Evolutionary conservation across 139 green algal species (phyloP).

Genomic region (Chlorella sp.): DNA sequence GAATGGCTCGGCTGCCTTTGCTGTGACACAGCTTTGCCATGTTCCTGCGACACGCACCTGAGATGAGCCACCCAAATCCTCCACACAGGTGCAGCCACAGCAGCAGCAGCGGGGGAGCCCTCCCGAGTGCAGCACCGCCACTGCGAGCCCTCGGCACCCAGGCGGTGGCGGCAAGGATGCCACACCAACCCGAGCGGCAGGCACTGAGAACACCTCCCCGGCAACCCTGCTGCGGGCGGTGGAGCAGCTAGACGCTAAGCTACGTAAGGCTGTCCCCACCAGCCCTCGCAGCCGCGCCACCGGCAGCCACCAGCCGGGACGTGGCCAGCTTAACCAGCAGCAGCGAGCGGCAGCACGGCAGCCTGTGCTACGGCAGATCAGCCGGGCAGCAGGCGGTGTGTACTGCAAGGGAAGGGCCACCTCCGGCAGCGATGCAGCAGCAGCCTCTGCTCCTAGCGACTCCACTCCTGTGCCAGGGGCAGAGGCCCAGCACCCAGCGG

Average conservation of each 20-base stretch:
- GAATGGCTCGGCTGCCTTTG: too few species aligned
- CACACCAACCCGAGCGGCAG: too few species aligned
- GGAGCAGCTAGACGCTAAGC: background rate
- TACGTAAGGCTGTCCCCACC: background rate
- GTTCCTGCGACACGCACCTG: too few species aligned
- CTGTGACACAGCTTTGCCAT: too few species aligned
- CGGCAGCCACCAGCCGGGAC: background rate
- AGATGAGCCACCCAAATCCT: background rate
- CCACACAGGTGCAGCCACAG: background rate
- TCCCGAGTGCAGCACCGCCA: background rate
- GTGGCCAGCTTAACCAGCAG: background rate
- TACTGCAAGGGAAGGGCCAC: background rate
- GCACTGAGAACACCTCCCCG: background rate
- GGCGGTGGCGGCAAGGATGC: too few species aligned
- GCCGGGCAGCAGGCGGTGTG: background rate
- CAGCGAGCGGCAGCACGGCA: background rate
- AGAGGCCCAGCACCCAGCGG: background rate
- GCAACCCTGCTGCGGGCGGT: background rate
- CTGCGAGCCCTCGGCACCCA: too few species aligned
- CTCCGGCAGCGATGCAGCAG: background rate
- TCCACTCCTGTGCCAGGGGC: background rate
- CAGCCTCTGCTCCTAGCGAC: background rate
- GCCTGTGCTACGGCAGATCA: background rate
- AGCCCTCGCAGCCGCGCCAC: too few species aligned
- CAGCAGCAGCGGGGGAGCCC: background rate